phyloP scores from a whole-genome alignment of 2,329 filamentous ascomycete species.

The Colletotrichum trifolii region DNA sequence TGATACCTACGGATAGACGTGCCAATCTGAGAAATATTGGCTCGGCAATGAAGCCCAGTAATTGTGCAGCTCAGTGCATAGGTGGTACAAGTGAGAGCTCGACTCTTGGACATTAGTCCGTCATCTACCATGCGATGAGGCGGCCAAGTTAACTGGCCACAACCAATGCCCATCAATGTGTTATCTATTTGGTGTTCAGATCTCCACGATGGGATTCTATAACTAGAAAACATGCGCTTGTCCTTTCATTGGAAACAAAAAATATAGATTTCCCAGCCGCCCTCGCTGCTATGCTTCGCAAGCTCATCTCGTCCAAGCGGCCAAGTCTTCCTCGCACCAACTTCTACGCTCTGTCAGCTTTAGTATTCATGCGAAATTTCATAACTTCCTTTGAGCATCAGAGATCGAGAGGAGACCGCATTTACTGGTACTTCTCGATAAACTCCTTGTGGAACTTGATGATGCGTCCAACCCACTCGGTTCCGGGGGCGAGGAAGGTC shows the following conservation, averaged over 20 bases:
- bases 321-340: conserved; percentile 13
- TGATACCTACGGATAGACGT: conserved; percentile 46
- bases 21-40: conserved; percentile 37
- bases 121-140: no score
- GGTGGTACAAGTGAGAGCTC: no score
- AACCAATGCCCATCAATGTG: background rate
- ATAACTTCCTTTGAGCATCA: background rate
- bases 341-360: background rate
- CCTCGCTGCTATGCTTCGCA: conserved; percentile 17
- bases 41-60: conserved; percentile 1
- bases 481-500: conserved; percentile 95
- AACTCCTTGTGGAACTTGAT: conserved; percentile 92
- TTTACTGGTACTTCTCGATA: conserved; percentile 79
- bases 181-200: conserved; percentile 6
- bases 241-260: background rate
- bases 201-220: background rate
- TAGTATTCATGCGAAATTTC: conserved; percentile 10
- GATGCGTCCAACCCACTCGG: conserved; percentile 90
- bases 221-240: background rate
- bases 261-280: background rate
- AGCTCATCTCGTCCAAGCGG: conserved; percentile 7
- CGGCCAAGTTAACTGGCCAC: no score
- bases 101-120: no score
- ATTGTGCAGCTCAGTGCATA: no score
- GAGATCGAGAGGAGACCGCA: conserved; percentile 17